Conservation (phyloP, 352 stramenopile species). For the Phytophthora hibernalis region DNA sequence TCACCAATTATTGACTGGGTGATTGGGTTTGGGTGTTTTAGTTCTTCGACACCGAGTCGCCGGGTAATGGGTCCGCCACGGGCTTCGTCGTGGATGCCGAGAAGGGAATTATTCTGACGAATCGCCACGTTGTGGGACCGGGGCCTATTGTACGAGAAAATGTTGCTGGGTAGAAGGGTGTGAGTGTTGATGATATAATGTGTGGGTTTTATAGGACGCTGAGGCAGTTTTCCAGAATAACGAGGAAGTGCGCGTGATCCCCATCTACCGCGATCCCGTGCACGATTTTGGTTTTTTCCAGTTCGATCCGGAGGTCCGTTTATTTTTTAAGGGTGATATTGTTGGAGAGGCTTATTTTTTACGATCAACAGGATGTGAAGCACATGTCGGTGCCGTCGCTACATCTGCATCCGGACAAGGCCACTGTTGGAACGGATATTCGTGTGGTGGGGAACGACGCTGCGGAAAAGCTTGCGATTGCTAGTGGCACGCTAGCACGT, state of each 20-base stretch:
- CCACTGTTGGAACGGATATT: slow-evolving; percentile 92
- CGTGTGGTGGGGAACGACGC: slow-evolving; percentile 94
- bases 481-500: slow-evolving; percentile 90
- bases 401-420: slow-evolving; percentile 80
- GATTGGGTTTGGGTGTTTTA: slow-evolving; percentile 40
- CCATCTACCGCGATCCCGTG: slow-evolving; percentile 93
- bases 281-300: slow-evolving; percentile 95
- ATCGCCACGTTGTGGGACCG: slow-evolving; percentile 91
- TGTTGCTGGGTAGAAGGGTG: neutral
- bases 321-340: neutral
- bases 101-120: slow-evolving; percentile 93
- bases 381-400: slow-evolving; percentile 86
- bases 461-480: slow-evolving; percentile 93
- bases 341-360: neutral
- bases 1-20: slow-evolving; percentile 10
- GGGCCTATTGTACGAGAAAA: slow-evolving; percentile 72
- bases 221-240: slow-evolving; percentile 95
- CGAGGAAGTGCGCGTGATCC: slow-evolving; percentile 92
- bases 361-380: slow-evolving; percentile 77
- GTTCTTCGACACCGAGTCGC: slow-evolving; percentile 91
- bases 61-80: slow-evolving; percentile 90
- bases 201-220: slow-evolving; percentile 55
- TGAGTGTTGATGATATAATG: neutral
- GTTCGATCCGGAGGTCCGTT: slow-evolving; percentile 81
- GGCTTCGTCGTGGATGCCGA: slow-evolving; percentile 94